Conservation (phyloP, 2,329 filamentous ascomycete genomes). For the Claviceps digitariae region DNA sequence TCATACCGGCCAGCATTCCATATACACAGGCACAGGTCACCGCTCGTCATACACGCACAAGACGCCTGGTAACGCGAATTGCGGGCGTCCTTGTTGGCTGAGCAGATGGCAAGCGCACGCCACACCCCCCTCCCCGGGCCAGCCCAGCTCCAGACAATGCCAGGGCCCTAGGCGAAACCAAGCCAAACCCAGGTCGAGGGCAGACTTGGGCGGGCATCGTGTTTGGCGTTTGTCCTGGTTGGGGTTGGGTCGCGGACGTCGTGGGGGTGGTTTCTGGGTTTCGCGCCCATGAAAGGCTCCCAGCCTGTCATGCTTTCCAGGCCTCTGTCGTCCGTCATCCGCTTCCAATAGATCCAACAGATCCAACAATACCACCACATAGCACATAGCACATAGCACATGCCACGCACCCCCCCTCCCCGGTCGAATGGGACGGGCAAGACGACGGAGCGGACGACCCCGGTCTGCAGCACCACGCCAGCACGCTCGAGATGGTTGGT, state of each 20-base stretch:
- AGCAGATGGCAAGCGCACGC: background rate
- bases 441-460: background rate
- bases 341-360: background rate
- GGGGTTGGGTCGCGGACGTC: slow-evolving; percentile 1
- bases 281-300: background rate
- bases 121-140: background rate
- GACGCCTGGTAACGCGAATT: background rate
- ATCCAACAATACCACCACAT: background rate
- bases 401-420: background rate
- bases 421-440: background rate
- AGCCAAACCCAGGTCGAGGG: background rate
- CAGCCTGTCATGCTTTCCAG: background rate
- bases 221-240: slow-evolving; percentile 1
- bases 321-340: background rate
- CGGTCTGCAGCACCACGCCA: background rate
- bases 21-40: background rate
- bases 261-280: background rate
- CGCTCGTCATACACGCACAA: background rate
- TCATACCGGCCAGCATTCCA: background rate
- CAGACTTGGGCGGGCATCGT: slow-evolving; percentile 1
- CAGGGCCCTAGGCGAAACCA: background rate
- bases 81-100: slow-evolving; percentile 1
- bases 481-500: background rate
- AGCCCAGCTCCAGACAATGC: background rate
- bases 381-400: no score